Evolutionary conservation across 495 filamentous ascomycete genomes (phyloP), one percentile per base, ranked within the genome.

Genomic region (Neurospora terricola): DNA sequence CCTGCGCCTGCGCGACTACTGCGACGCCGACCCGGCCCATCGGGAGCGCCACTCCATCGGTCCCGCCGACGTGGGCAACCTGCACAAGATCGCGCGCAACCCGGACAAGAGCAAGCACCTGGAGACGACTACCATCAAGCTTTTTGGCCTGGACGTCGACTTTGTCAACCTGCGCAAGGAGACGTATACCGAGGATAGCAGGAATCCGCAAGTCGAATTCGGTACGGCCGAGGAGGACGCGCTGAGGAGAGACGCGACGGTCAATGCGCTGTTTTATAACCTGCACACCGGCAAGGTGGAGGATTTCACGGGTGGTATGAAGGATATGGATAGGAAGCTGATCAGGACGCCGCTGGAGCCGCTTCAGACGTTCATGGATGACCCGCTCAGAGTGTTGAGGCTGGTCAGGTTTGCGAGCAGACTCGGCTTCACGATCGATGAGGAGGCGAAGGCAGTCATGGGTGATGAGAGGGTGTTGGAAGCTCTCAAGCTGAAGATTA

Each of bases 101-200:
- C 96, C 96, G 1, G 96, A 98, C 76, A 98, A 97, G 82, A 97
- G 93, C 21, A 99, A 99, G 83, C 94, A 99, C 81, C 86, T 99
- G 36, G 96, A 96, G 82, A 98, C 96, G 0, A 92, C 92, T 12
- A 97, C 93, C 3, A 94, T 91, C 3, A 91, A 85, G 74, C 88
- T 99, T 38, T 90, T 97, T 74, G 94, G 93, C 2, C 83, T 97
- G 42, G 95, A 98, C 77, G 87, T 98, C 30, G 96, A 99, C 76
- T 87, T 99, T 76, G 96, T 99, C 48, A 98, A 99, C 79, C 83
- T 99, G 72, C 87, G 96, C 45, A 96, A 94, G 79, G 96, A 99
- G 83, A 92, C 90, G 16, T 99, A 99, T 76, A 85, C 88, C 3
- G 88, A 92, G 10, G 90, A 94, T 27, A 97, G 93, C 79, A 88